These are phyloP conservation scores for Geranomyces michiganensis DNA, from an alignment of 192 early-diverging fungal genomes.

Conservation along the genomic window DNA sequence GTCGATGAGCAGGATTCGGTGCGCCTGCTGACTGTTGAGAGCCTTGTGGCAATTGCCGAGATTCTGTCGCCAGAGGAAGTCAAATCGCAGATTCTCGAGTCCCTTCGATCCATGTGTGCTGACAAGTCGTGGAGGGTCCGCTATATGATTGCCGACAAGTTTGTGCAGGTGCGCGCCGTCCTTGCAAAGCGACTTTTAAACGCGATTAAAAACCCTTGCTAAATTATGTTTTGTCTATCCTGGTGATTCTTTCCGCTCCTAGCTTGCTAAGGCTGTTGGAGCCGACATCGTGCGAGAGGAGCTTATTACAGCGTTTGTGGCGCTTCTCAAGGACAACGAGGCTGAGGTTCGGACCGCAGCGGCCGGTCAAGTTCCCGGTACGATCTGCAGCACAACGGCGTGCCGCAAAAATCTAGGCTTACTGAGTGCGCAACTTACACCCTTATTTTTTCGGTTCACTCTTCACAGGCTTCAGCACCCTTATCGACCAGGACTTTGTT, in stretches of 20 bases:
- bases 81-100: slow-evolving; percentile 70
- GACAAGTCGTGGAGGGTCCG: slow-evolving; percentile 99
- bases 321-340: slow-evolving; percentile 91
- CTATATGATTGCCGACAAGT: slow-evolving; percentile 99
- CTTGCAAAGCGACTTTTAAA: background rate
- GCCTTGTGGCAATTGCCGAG: slow-evolving; percentile 86
- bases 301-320: slow-evolving; percentile 82
- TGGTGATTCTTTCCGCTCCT: slow-evolving; percentile 8
- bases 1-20: slow-evolving; percentile 90
- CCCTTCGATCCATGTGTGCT: slow-evolving; percentile 74
- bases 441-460: background rate
- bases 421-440: no score
- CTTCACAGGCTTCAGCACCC: slow-evolving; percentile 61
- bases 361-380: slow-evolving; percentile 87
- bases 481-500: slow-evolving; percentile 80
- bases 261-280: slow-evolving; percentile 83
- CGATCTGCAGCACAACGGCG: no score
- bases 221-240: background rate
- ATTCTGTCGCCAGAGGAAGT: slow-evolving; percentile 74
- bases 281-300: slow-evolving; percentile 81
- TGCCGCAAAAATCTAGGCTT: no score
- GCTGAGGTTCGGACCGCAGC: slow-evolving; percentile 97
- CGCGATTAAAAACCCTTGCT: background rate
- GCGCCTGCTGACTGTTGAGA: slow-evolving; percentile 90
- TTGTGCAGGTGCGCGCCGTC: slow-evolving; percentile 70